phyloP scores from a whole-genome alignment of 768 basidiomycete genomes.

The Pulveroboletus sp. region DNA sequence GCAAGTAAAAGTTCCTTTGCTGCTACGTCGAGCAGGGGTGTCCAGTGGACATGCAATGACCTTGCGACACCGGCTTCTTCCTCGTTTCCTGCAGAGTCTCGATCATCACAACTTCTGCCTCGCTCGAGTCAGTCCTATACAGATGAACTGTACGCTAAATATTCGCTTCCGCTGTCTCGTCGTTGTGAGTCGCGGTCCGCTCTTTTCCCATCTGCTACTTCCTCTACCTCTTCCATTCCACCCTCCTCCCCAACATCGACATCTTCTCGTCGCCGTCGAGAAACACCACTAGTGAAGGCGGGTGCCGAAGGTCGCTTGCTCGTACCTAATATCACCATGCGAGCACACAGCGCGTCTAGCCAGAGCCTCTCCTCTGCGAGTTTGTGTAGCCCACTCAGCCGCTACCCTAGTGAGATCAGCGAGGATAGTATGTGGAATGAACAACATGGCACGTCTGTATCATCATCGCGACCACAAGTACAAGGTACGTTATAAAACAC shows the following conservation, averaged over 20 bases:
- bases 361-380: conserved; percentile 26
- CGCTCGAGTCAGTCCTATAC: conserved; percentile 32
- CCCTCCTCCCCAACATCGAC: conserved; percentile 36
- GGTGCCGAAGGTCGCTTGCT: conserved; percentile 66
- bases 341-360: conserved; percentile 34
- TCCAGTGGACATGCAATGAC: conserved; percentile 47
- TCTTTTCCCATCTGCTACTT: conserved; percentile 32
- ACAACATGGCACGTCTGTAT: conserved; percentile 20
- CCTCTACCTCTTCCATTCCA: conserved; percentile 36
- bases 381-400: conserved; percentile 38
- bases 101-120: conserved; percentile 21
- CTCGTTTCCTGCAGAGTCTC: conserved; percentile 24
- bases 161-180: conserved; percentile 54
- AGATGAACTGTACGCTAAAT: conserved; percentile 54
- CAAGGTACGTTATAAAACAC: conserved; percentile 45
- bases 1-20: conserved; percentile 40
- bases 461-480: conserved; percentile 39
- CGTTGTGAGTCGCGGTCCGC: conserved; percentile 51
- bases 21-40: conserved; percentile 50
- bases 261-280: conserved; percentile 39
- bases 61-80: conserved; percentile 16
- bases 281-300: conserved; percentile 53
- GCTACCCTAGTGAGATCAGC: conserved; percentile 40
- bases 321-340: conserved; percentile 42
- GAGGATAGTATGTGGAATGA: conserved; percentile 32